phyloP scores from a whole-genome alignment of 163 green algal species.

The Chlamydomonas reinhardtii region DNA sequence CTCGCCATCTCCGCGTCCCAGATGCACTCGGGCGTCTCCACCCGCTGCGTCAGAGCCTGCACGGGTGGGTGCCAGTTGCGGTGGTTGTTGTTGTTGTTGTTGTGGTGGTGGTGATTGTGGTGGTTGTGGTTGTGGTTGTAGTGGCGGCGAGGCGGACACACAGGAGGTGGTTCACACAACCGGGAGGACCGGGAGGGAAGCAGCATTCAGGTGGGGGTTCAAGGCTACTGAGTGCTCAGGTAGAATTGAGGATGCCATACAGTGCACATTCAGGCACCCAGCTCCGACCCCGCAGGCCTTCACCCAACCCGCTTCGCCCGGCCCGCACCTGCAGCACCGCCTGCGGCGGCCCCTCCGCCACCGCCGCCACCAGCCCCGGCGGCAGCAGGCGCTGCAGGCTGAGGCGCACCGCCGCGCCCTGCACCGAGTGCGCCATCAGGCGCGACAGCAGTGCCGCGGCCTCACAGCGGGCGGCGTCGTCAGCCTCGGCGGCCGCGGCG shows the following conservation, averaged over 20 bases:
- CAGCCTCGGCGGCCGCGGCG: neutral
- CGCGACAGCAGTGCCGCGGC: conserved; percentile 74
- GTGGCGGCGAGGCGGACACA: too few species aligned
- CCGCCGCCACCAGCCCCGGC: conserved; percentile 78
- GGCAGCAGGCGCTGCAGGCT: conserved; percentile 83
- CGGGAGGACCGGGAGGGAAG: too few species aligned
- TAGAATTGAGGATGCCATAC: too few species aligned
- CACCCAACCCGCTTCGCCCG: neutral
- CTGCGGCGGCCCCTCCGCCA: conserved; percentile 78
- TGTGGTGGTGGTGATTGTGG: too few species aligned
- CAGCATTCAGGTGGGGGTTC: too few species aligned
- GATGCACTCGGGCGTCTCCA: conserved; percentile 89
- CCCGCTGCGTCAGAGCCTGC: conserved; percentile 68
- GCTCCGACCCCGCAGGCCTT: too few species aligned
- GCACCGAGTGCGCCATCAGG: conserved; percentile 74
- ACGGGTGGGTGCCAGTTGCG: neutral
- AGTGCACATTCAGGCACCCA: too few species aligned
- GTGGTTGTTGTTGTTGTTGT: too few species aligned
- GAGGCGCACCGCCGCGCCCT: conserved; percentile 78
- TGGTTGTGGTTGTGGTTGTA: too few species aligned
- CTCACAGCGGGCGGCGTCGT: conserved; percentile 59
- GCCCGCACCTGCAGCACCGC: conserved; percentile 64
- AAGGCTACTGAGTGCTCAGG: too few species aligned
- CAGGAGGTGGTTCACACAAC: too few species aligned
- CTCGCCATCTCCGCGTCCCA: conserved; percentile 84